Base-by-base conservation (phyloP, 1,139 yeast species). In the Hyphopichia buzzinii region DNA sequence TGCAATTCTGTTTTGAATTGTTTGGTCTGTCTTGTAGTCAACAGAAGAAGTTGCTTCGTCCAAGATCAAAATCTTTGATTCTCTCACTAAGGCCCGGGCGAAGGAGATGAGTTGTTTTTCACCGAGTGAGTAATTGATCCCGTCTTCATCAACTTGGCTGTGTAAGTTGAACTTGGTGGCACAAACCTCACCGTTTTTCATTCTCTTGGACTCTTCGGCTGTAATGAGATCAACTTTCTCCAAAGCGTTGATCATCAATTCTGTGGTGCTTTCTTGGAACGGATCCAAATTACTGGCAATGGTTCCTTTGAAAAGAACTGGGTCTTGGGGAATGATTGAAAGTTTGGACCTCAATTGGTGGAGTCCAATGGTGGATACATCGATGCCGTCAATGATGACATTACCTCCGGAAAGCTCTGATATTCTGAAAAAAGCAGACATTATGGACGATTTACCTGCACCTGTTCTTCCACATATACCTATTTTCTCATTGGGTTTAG, bases 21-120 rank as follows among this genome's bases (percentile, higher is more conserved):
- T 76, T 31, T 76, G 67, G 57, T 85, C 94, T 0, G 94, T 84
- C 46, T 79, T 86, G 52, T 81, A 82, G 55, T 85, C 95, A 29
- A 85, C 92, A 8, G 85, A 79, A 0, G 94, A 84, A 0, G 95
- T 85, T 12, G 95, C 94, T 57, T 85, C 95, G 55, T 85, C 95
- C 40, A 85, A 59, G 41, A 85, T 79, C 46, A 85, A 63, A 39
- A 85, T 78, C 51, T 74, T 77, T 4, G 87, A 68, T 34, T 77
- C 72, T 43, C 87, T 73, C n/a, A 84, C 87, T 43, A 85, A 64
- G 0, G 95, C 90, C 47, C 94, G 72, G 0, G 92, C 87, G 45
- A 85, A 72, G 2, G 92, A 84, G 38, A 85, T 61, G 44, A 85
- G 60, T 57, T 85, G 95, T 36, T 86, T 73, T 56, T 85, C 92